Percentiles rank a stretch among this genome's conserved stretches.
Conservation (phyloP, 108 stramenopile genomes). For the Aurantiochytrium sp. region DNA sequence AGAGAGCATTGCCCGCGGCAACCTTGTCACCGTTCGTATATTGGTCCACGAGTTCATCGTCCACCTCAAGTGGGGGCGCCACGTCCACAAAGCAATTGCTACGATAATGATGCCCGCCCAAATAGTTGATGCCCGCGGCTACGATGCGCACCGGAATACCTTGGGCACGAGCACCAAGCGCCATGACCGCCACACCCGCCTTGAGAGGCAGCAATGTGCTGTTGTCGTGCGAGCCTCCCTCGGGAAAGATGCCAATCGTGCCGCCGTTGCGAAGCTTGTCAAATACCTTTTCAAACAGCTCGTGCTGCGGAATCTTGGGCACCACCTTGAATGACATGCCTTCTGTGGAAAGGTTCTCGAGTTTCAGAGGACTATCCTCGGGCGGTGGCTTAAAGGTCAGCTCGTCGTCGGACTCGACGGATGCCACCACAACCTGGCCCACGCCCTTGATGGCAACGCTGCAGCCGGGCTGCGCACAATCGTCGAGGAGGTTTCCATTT, state of each 20-base stretch:
- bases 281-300: slow-evolving; percentile 41
- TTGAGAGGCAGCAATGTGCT: slow-evolving; percentile 94
- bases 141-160: slow-evolving; percentile 72
- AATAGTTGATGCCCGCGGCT: slow-evolving; percentile 78
- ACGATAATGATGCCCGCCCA: slow-evolving; percentile 81
- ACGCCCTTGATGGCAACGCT: not conserved
- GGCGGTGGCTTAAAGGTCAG: not conserved
- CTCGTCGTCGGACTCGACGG: not conserved
- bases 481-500: not conserved
- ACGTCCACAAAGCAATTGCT: slow-evolving; percentile 78
- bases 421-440: not conserved
- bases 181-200: slow-evolving; percentile 92
- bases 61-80: slow-evolving; percentile 58
- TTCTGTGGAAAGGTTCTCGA: not conserved
- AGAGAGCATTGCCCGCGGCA: not conserved
- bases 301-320: slow-evolving; percentile 40
- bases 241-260: slow-evolving; percentile 83
- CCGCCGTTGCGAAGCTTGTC: slow-evolving; percentile 25
- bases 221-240: slow-evolving; percentile 92
- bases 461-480: not conserved
- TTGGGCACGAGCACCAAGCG: slow-evolving; percentile 56
- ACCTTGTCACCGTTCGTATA: not conserved
- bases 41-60: not conserved
- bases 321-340: slow-evolving; percentile 29
- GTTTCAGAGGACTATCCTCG: not conserved